Percentiles rank a stretch among this genome's conserved stretches.
Conservation (phyloP, 192 early-diverging fungal genomes). For the Coemansia sp. region DNA sequence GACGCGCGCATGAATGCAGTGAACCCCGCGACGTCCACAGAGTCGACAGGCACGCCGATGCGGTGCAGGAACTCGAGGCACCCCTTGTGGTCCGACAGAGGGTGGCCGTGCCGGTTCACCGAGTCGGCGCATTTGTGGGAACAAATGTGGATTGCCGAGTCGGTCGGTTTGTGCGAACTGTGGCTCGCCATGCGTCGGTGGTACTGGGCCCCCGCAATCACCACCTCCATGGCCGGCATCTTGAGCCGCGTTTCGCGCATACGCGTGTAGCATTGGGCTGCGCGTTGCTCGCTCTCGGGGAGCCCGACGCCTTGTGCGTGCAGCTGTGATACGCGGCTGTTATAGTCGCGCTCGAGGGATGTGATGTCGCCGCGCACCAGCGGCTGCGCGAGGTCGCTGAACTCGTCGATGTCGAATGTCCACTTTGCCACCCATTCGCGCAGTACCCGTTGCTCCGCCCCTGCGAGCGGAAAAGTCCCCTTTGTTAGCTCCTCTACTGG, state of each 20-base stretch:
- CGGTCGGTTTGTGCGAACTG: no score
- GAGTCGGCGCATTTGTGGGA: no score
- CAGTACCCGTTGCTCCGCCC: slow-evolving; percentile 39
- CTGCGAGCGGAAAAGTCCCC: slow-evolving; percentile 25
- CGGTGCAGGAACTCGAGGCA: slow-evolving; percentile 24
- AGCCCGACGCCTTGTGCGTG: not conserved
- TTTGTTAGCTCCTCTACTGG: slow-evolving; percentile 17
- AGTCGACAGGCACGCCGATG: slow-evolving; percentile 29
- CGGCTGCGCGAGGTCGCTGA: slow-evolving; percentile 30
- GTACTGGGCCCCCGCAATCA: slow-evolving; percentile 49
- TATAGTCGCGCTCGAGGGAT: slow-evolving; percentile 8
- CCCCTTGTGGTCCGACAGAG: slow-evolving; percentile 13
- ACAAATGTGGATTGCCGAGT: no score
- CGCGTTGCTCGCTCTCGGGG: not conserved
- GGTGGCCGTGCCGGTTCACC: no score
- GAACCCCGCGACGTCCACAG: slow-evolving; percentile 40
- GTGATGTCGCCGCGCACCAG: slow-evolving; percentile 34
- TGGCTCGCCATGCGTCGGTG: slow-evolving; percentile 13
- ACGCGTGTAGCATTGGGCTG: no score
- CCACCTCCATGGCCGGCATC: slow-evolving; percentile 52
- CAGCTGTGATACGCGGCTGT: not conserved
- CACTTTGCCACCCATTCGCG: slow-evolving; percentile 46
- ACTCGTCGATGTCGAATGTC: slow-evolving; percentile 29
- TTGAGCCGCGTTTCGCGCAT: slow-evolving; percentile 34
- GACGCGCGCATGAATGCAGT: slow-evolving; percentile 51